Evolutionary conservation across 1,139 yeast species (phyloP).

Genomic region (Lodderomyces orthopsilosis): DNA sequence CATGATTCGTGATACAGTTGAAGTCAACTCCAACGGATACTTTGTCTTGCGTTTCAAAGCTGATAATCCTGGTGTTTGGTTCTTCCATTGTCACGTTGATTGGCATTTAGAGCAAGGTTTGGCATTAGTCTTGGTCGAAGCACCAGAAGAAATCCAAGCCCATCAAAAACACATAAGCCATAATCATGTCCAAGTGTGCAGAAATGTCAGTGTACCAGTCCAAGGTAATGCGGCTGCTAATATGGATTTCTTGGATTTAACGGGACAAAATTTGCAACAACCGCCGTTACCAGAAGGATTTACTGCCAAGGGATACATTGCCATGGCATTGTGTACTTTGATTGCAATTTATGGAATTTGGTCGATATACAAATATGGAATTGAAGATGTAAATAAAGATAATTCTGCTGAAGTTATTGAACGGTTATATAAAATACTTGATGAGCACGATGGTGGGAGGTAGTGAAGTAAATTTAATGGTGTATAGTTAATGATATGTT

Average conservation of each 20-base stretch:
- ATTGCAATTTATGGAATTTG: constrained; percentile 78
- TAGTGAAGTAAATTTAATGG: constrained; percentile 4
- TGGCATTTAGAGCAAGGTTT: constrained; percentile 66
- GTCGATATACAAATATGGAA: constrained; percentile 77
- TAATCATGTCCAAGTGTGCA: constrained; percentile 61
- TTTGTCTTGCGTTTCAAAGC: constrained; percentile 58
- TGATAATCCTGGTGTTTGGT: constrained; percentile 62
- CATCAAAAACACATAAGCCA: constrained; percentile 48
- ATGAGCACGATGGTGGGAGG: constrained; percentile 21
- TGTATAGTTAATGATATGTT: neutral
- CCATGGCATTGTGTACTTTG: constrained; percentile 74
- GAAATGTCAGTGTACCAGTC: constrained; percentile 43
- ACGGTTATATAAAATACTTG: constrained; percentile 46
- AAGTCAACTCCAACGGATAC: constrained; percentile 66
- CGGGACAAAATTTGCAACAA: constrained; percentile 69
- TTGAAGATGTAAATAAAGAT: constrained; percentile 62
- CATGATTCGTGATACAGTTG: constrained; percentile 66
- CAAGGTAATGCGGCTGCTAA: constrained; percentile 89
- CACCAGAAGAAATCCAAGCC: constrained; percentile 53
- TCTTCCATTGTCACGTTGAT: constrained; percentile 64
- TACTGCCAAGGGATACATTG: constrained; percentile 87
- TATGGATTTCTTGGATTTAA: constrained; percentile 60
- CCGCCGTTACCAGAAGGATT: constrained; percentile 75
- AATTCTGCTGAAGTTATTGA: constrained; percentile 52
- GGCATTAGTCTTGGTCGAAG: constrained; percentile 51